Percentiles rank a stretch among this genome's conserved stretches.
Conservation (phyloP, 768 basidiomycete genomes). For the Collybiopsis confluens region DNA sequence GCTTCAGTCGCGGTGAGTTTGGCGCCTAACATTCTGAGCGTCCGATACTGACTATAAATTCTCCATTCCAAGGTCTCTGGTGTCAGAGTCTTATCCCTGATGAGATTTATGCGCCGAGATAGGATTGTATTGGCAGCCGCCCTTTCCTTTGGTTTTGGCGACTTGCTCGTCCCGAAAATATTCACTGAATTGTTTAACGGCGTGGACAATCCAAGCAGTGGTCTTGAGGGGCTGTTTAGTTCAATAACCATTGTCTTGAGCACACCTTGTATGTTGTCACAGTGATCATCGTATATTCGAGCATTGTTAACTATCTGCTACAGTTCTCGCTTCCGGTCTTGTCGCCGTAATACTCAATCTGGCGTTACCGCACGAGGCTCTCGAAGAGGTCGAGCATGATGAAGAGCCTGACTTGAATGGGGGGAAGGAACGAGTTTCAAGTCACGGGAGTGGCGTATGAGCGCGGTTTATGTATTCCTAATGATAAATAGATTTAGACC, state of each 20-base stretch:
- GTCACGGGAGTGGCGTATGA: too few species aligned
- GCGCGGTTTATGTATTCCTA: too few species aligned
- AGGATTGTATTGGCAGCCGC: constrained; percentile 70
- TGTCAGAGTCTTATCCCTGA: constrained; percentile 60
- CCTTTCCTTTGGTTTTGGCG: constrained; percentile 65
- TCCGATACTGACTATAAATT: not conserved
- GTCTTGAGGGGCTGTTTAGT: constrained; percentile 67
- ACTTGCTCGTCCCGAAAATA: constrained; percentile 60
- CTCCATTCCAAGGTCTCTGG: constrained; percentile 37
- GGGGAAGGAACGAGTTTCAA: too few species aligned
- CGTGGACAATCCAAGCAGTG: constrained; percentile 46
- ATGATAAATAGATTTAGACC: too few species aligned
- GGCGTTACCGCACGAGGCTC: constrained; percentile 40
- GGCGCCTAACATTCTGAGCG: not conserved
- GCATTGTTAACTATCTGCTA: not conserved
- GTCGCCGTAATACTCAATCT: constrained; percentile 56
- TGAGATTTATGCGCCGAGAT: constrained; percentile 57
- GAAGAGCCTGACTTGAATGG: too few species aligned
- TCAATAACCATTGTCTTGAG: constrained; percentile 61
- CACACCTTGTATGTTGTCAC: not conserved
- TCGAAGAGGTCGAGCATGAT: too few species aligned
- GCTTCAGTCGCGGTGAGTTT: constrained; percentile 54
- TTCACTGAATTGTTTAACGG: constrained; percentile 70
- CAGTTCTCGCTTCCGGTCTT: constrained; percentile 44
- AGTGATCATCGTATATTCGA: not conserved